Conservation (phyloP, 805 yeast genomes). For the Cyberlindnera euphorbiiphila region DNA sequence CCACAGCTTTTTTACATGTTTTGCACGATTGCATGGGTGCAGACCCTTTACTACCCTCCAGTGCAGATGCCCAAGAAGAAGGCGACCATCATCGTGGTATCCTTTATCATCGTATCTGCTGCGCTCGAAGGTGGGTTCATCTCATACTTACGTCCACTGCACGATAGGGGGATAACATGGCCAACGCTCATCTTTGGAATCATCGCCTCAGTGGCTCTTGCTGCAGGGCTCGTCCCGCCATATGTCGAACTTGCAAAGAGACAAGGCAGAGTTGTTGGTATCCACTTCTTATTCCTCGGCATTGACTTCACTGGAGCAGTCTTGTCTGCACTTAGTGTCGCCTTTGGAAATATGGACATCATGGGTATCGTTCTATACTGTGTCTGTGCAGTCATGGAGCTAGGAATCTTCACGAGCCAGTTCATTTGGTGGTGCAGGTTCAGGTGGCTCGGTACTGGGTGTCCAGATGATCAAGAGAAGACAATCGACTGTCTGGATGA, state of each 20-base stretch:
- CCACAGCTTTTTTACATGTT: conserved; percentile 81
- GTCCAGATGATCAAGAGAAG: conserved; percentile 10
- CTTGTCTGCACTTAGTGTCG: conserved; percentile 62
- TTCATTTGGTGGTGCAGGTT: conserved; percentile 51
- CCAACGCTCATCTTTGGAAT: conserved; percentile 81
- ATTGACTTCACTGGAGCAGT: conserved; percentile 84
- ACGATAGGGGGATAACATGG: conserved; percentile 56
- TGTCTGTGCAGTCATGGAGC: conserved; percentile 61
- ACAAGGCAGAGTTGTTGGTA: conserved; percentile 83
- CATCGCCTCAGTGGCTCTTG: conserved; percentile 71
- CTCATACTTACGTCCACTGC: conserved; percentile 59
- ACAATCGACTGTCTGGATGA: conserved; percentile 2
- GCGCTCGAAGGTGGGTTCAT: conserved; percentile 70
- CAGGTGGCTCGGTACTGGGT: conserved; percentile 25
- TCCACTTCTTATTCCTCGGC: conserved; percentile 72
- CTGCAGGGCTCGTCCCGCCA: conserved; percentile 82
- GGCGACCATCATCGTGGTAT: conserved; percentile 34
- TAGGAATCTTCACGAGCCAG: conserved; percentile 67
- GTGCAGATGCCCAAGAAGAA: conserved; percentile 35
- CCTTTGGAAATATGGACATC: conserved; percentile 57
- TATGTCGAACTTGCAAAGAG: conserved; percentile 80
- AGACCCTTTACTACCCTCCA: conserved; percentile 77
- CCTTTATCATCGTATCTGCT: conserved; percentile 42
- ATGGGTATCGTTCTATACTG: conserved; percentile 69
- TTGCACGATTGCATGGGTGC: conserved; percentile 62